Conservation (phyloP, 768 basidiomycete genomes). For the Suillus luteus region DNA sequence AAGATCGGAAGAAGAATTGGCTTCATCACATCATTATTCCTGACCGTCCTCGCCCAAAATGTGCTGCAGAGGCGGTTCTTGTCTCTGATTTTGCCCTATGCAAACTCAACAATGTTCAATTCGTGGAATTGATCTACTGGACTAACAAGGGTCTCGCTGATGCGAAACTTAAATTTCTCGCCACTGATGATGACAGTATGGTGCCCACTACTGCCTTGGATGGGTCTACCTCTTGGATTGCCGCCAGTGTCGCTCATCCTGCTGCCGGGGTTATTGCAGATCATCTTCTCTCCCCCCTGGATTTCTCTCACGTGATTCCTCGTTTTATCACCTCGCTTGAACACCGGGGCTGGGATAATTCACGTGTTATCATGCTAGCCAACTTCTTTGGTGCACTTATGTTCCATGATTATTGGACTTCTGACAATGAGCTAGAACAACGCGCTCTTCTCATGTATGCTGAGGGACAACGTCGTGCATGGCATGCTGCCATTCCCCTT, state of each 20-base stretch:
- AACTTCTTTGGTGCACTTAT: no score
- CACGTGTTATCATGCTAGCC: no score
- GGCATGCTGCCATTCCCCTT: neutral
- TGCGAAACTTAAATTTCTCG: neutral
- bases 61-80: fast-evolving
- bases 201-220: neutral
- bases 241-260: neutral
- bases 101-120: neutral
- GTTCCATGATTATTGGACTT: neutral
- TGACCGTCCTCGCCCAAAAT: fast-evolving
- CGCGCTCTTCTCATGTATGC: neutral
- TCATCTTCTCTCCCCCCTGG: neutral
- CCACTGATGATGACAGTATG: neutral
- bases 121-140: neutral
- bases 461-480: neutral
- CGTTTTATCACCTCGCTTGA: neutral
- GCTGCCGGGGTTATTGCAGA: neutral
- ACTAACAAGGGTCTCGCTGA: neutral
- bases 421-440: neutral
- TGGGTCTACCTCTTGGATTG: neutral
- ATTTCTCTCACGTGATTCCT: neutral
- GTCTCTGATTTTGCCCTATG: neutral
- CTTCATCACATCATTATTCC: neutral
- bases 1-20: neutral
- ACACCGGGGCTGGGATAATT: neutral